These are phyloP conservation scores for Mitragyna speciosa DNA, from an alignment of 257 asterid genomes.

Conservation along the genomic window DNA sequence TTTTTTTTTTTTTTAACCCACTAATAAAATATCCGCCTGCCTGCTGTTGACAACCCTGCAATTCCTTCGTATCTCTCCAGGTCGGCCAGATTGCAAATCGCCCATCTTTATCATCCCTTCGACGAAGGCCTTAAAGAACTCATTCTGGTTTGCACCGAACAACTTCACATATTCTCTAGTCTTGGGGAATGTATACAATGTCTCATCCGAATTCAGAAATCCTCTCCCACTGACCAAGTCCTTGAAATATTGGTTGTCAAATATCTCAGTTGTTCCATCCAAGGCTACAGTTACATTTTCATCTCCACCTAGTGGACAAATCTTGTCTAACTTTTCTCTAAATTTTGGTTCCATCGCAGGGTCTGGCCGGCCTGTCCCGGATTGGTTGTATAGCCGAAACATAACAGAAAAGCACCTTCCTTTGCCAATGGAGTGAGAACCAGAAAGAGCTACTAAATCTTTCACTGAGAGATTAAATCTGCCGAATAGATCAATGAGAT, in stretches of 20 bases:
- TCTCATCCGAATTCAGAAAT: constrained; percentile 80
- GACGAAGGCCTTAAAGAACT: constrained; percentile 56
- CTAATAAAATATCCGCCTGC: constrained; percentile 21
- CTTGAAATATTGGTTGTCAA: constrained; percentile 76
- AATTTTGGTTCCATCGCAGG: constrained; percentile 60
- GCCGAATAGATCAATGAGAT: constrained; percentile 58
- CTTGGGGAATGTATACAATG: constrained; percentile 38
- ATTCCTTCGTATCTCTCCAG: constrained; percentile 64
- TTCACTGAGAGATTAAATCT: constrained; percentile 60
- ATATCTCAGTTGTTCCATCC: constrained; percentile 65
- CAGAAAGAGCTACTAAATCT: constrained; percentile 90
- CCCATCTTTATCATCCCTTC: constrained; percentile 80
- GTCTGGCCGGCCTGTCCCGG: constrained; percentile 83
- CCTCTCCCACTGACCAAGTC: constrained; percentile 74
- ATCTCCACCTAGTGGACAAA: constrained; percentile 74
- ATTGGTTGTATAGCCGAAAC: constrained; percentile 87
- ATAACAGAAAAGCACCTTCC: constrained; percentile 81
- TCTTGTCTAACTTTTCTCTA: constrained; percentile 45
- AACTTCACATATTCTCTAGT: constrained; percentile 54
- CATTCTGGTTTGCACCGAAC: constrained; percentile 38
- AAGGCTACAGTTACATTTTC: constrained; percentile 59
- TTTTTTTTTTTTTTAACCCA: constrained; percentile 12
- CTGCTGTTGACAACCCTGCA: constrained; percentile 56
- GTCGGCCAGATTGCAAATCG: constrained; percentile 55
- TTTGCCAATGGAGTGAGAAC: constrained; percentile 90